Percentiles rank a stretch among this genome's conserved stretches.
phyloP scores from a whole-genome alignment of 2,329 filamentous ascomycete genomes.

The Orbilia ellipsospora region DNA sequence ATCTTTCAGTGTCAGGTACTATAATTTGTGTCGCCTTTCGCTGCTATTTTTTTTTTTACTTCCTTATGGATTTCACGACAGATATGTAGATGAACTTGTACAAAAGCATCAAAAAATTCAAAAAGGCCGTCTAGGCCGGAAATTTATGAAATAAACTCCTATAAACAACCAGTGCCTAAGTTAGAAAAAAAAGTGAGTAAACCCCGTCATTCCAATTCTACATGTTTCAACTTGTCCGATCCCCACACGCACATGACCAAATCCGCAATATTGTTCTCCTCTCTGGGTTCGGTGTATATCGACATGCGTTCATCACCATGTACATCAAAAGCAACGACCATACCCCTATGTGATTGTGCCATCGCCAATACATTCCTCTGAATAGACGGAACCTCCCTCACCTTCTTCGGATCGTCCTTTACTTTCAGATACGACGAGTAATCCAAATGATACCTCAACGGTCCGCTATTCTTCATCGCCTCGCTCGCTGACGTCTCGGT shows the following conservation, averaged over 20 bases:
- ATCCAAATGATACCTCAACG: conserved; percentile 45
- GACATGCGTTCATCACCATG: conserved; percentile 53
- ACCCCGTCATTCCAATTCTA: background rate
- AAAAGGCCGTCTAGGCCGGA: background rate
- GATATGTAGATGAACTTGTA: conserved; percentile 6
- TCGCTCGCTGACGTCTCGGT: conserved; percentile 46
- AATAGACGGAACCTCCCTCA: conserved; percentile 45
- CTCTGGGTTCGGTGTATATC: conserved; percentile 52
- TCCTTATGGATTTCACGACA: background rate
- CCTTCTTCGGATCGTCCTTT: background rate
- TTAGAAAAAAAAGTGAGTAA: background rate
- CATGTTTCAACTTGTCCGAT: conserved; percentile 33
- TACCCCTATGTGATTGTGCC: conserved; percentile 43
- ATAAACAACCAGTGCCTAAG: background rate
- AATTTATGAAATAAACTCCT: background rate
- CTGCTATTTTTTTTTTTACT: conserved; percentile 16
- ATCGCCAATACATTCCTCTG: conserved; percentile 46
- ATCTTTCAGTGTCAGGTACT: background rate
- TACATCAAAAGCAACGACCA: conserved; percentile 36
- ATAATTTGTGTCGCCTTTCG: conserved; percentile 10
- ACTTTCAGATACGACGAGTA: conserved; percentile 47
- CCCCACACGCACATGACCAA: conserved; percentile 55
- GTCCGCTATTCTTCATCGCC: conserved; percentile 28
- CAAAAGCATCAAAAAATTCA: background rate
- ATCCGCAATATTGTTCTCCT: conserved; percentile 49